Conservation (phyloP, 805 yeast genomes). For the Ascoidea asiatica region DNA sequence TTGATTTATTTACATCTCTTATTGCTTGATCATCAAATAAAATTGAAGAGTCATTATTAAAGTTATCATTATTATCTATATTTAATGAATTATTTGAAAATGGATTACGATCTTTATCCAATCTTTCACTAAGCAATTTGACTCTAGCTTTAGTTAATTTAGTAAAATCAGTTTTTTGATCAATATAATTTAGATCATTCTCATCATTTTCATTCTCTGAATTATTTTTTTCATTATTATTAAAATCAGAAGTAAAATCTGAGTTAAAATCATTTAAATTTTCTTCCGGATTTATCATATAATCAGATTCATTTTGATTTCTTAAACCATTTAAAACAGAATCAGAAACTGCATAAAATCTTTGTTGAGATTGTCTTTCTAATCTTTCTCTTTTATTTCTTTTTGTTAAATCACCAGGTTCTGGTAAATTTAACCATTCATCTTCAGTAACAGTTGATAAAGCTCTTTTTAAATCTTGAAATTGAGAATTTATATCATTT, state of each 20-base stretch:
- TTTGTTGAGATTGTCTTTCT: constrained; percentile 43
- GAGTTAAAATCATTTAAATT: too few relatives aligned
- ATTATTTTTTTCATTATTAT: constrained; percentile 5
- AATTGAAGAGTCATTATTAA: constrained; percentile 15
- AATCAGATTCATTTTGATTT: constrained; percentile 16
- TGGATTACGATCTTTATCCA: constrained; percentile 24
- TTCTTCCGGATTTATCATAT: constrained; percentile 18
- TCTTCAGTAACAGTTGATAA: constrained; percentile 44
- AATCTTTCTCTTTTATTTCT: constrained; percentile 61
- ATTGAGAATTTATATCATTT: constrained; percentile 33
- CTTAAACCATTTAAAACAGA: constrained; percentile 30
- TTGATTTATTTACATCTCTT: constrained; percentile 46
- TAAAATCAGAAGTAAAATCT: too few relatives aligned
- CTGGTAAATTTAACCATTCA: constrained; percentile 78
- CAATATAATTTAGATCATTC: constrained; percentile 9
- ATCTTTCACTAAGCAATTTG: constrained; percentile 36
- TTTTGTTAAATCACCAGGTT: constrained; percentile 76
- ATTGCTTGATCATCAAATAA: constrained; percentile 16
- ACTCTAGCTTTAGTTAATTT: constrained; percentile 54
- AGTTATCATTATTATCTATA: constrained; percentile 25
- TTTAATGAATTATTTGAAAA: constrained; percentile 12
- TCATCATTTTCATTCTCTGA: constrained; percentile 2
- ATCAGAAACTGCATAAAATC: constrained; percentile 81
- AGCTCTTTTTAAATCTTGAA: constrained; percentile 54
- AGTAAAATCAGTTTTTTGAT: constrained; percentile 27